phyloP scores from a whole-genome alignment of 2,329 filamentous ascomycete species.

The Xylaria sp. region DNA sequence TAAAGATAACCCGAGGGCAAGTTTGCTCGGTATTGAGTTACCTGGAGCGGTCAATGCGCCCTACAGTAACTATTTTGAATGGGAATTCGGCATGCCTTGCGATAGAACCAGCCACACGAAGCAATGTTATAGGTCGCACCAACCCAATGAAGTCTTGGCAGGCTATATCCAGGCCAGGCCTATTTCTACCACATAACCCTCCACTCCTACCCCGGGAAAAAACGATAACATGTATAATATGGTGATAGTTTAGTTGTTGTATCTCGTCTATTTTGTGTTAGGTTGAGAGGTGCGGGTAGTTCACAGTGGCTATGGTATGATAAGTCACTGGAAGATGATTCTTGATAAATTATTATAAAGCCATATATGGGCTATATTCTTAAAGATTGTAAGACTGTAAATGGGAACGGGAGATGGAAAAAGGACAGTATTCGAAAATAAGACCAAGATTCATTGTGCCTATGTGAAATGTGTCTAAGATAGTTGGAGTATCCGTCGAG shows the following conservation, averaged over 20 bases:
- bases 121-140: neutral
- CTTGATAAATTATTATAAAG: neutral
- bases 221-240: neutral
- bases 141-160: neutral
- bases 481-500: conserved; percentile 24
- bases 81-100: neutral
- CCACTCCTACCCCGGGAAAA: neutral
- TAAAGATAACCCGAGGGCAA: neutral
- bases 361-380: neutral
- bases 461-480: conserved; percentile 1
- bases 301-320: neutral
- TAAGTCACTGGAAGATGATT: neutral
- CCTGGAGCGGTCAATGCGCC: neutral
- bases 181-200: neutral
- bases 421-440: neutral
- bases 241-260: neutral
- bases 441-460: neutral
- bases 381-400: neutral
- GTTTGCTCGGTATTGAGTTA: neutral
- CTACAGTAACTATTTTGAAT: conserved; percentile 14
- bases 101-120: neutral
- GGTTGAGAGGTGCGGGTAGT: neutral
- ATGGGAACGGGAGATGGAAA: neutral
- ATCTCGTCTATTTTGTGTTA: neutral
- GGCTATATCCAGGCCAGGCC: neutral